phyloP scores from a whole-genome alignment of 148 eudicot species.

The Persicaria tinctoria region DNA sequence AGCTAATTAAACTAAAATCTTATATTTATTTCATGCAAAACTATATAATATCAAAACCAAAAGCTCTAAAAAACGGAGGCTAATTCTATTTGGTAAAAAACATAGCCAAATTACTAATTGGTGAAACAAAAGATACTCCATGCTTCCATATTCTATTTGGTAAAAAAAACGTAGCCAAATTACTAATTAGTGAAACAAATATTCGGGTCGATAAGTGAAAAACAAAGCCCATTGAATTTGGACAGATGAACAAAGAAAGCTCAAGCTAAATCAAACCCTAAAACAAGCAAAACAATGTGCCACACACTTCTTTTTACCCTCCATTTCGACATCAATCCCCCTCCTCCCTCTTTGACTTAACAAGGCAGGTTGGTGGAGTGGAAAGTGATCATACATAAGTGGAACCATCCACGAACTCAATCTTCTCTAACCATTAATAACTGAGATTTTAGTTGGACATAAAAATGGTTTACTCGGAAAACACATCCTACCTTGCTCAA shows the following conservation, averaged over 20 bases:
- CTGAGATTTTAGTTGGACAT: background rate
- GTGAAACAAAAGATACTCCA: background rate
- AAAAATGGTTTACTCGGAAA: background rate
- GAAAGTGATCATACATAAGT: background rate
- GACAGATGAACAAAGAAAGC: background rate
- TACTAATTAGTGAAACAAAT: background rate
- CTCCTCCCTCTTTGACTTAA: background rate
- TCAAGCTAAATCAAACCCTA: background rate
- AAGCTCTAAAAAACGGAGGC: too few species aligned
- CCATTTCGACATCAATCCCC: background rate
- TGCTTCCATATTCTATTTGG: background rate
- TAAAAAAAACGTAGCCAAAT: background rate
- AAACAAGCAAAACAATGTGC: background rate
- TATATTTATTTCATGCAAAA: too few species aligned
- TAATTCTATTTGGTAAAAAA: background rate
- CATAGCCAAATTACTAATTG: background rate
- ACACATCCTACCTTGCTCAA: conserved; percentile 39
- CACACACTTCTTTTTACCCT: background rate
- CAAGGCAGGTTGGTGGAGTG: background rate
- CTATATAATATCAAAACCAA: too few species aligned
- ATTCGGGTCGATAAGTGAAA: background rate
- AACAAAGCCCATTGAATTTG: background rate
- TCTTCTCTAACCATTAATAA: background rate
- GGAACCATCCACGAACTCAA: background rate
- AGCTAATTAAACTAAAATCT: too few species aligned